Percentiles rank a stretch among this genome's conserved stretches.
phyloP scores from a whole-genome alignment of 352 stramenopile genomes.

The Globisporangium paddicum region DNA sequence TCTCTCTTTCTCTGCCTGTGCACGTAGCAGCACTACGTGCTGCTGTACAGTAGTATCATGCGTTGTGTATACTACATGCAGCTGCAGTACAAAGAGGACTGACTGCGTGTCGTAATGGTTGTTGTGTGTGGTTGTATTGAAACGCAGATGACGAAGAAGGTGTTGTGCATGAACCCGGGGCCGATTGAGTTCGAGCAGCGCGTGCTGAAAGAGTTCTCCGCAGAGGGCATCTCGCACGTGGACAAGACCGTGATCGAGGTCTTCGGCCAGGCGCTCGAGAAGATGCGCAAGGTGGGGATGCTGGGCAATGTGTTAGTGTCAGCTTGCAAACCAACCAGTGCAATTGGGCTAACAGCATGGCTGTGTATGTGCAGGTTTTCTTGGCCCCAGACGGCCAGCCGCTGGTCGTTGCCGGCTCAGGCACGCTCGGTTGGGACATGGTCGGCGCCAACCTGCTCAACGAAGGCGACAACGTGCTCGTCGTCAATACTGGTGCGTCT shows the following conservation, averaged over 20 bases:
- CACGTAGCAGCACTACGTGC: not conserved
- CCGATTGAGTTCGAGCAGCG: constrained; percentile 77
- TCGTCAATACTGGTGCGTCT: constrained; percentile 57
- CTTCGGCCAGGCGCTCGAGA: constrained; percentile 73
- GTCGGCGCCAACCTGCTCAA: constrained; percentile 72
- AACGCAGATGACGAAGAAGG: constrained; percentile 56
- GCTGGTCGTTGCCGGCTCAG: constrained; percentile 59
- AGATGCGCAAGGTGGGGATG: constrained; percentile 55
- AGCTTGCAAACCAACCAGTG: not conserved
- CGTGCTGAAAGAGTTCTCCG: constrained; percentile 64
- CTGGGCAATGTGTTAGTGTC: not conserved
- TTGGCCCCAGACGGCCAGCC: constrained; percentile 65
- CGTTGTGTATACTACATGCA: not conserved
- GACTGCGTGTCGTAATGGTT: not conserved
- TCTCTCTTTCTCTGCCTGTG: not conserved
- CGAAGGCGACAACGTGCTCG: constrained; percentile 53
- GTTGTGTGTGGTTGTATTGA: not conserved
- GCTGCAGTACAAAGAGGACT: not conserved
- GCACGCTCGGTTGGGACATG: constrained; percentile 78
- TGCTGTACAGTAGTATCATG: not conserved
- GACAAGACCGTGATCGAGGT: constrained; percentile 74
- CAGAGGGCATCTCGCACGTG: constrained; percentile 76
- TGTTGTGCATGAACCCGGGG: constrained; percentile 80
- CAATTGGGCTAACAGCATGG: not conserved
- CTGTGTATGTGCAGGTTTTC: constrained; percentile 28